Evolutionary conservation across 257 asterid genomes (phyloP), one percentile per base, ranked within the genome.

Genomic region (Vinca minor): DNA sequence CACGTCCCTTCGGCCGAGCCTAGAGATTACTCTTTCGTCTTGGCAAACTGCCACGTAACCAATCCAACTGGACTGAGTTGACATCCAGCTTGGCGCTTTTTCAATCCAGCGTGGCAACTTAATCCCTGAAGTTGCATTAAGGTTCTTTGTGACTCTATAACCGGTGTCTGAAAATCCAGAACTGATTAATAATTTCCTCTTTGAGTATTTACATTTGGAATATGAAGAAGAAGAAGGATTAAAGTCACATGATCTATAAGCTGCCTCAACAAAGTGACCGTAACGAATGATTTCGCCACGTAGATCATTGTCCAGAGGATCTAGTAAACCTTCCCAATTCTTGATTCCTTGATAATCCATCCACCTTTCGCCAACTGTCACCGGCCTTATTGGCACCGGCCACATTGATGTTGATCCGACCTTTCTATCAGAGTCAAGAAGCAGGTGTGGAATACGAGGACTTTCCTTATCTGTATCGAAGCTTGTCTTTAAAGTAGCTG

Each of bases 1-100:
- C 13, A 92, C 95, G 53, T 92, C 98, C 4, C 96, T 74, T 46
- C 98, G 73, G 8, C 98, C 98, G 0, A 92, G 90, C 69, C 95
- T 67, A 8, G 87, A 38, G 1, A 89, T 89, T 47, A 82, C 92
- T 1, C 67, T 62, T 57, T 67, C 64, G 74, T 89, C 94, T 5
- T 83, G 78, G 46, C 92, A 87, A 3, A 89, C 84, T 0, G 97
- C 95, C 25, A 89, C 89, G 47, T 82, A 89, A 0, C 97, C 97
- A 3, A 89, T 83, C 97, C 97, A 89, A 63, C 95, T 81, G 1
- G 97, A 82, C 29, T 69, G 88, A 45, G 41, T 65, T 9, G 82
- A 64, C 68, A 84, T 73, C 97, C 92, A 83, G 0, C 20, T 63
- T 0, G 95, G 91, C 15, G 47, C 83, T 36, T 58, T 81, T 13